These are phyloP conservation scores for Scleromitrula shiraiana DNA, from an alignment of 2,329 filamentous ascomycete genomes.

Conservation along the genomic window DNA sequence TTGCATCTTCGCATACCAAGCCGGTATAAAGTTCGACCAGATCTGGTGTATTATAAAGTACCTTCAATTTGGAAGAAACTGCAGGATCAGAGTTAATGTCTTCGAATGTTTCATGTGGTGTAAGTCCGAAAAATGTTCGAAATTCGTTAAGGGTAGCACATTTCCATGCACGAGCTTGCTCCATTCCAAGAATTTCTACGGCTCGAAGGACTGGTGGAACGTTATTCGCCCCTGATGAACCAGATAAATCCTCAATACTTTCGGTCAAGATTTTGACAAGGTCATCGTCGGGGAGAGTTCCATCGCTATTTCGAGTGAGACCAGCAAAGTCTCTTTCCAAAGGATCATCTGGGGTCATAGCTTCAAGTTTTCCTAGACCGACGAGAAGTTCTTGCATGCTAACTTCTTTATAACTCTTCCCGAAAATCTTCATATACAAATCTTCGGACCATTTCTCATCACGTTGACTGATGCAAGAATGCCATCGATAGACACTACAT, in stretches of 20 bases:
- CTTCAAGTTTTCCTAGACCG: slow-evolving; percentile 56
- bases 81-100: slow-evolving; percentile 73
- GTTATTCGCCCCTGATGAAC: slow-evolving; percentile 61
- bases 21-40: slow-evolving; percentile 63
- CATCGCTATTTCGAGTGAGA: slow-evolving; percentile 55
- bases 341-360: slow-evolving; percentile 55
- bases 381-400: slow-evolving; percentile 52
- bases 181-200: slow-evolving; percentile 71
- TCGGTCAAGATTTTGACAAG: slow-evolving; percentile 62
- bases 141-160: slow-evolving; percentile 70
- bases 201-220: slow-evolving; percentile 67
- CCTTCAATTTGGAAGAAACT: slow-evolving; percentile 54
- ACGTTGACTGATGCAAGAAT: slow-evolving; percentile 63
- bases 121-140: slow-evolving; percentile 70
- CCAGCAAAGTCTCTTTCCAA: slow-evolving; percentile 58
- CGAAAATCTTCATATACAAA: slow-evolving; percentile 31
- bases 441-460: slow-evolving; percentile 78
- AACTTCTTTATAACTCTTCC: slow-evolving; percentile 14
- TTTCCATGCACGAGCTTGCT: slow-evolving; percentile 69
- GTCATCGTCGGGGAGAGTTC: slow-evolving; percentile 64
- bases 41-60: slow-evolving; percentile 53
- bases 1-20: slow-evolving; percentile 48
- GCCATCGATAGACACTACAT: slow-evolving; percentile 64
- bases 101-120: slow-evolving; percentile 67
- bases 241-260: slow-evolving; percentile 63